Percentiles rank a stretch among this genome's conserved stretches.
These are phyloP conservation scores for Grifola frondosa DNA, from an alignment of 1,284 basidiomycete species.

Conservation along the genomic window DNA sequence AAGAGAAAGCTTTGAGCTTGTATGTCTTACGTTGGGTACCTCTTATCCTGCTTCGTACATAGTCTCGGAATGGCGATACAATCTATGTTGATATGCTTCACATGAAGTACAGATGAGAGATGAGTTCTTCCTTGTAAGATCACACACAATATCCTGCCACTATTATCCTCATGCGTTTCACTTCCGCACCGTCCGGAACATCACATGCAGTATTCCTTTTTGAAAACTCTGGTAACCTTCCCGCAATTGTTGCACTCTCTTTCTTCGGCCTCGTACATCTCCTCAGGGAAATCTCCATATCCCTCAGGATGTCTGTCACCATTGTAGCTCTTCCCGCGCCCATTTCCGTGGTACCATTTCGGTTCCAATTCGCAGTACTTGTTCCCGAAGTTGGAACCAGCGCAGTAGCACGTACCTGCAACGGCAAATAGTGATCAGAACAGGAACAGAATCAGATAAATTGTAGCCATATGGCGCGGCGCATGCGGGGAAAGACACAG, in stretches of 20 bases:
- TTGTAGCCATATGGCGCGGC: too few relatives aligned
- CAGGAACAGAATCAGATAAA: too few relatives aligned
- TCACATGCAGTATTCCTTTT: conserved; percentile 24
- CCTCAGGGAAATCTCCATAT: conserved; percentile 20
- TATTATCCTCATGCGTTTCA: too few relatives aligned
- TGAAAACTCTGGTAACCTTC: conserved; percentile 29
- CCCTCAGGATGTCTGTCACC: conserved; percentile 37
- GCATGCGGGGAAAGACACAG: too few relatives aligned
- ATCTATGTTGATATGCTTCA: too few relatives aligned
- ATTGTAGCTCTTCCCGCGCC: conserved; percentile 29
- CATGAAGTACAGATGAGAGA: too few relatives aligned
- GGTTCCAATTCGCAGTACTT: conserved; percentile 35
- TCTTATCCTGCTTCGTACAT: background rate
- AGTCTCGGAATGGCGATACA: too few relatives aligned
- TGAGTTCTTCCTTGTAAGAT: too few relatives aligned
- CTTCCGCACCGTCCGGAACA: background rate
- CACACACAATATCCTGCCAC: too few relatives aligned
- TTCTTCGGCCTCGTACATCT: conserved; percentile 30
- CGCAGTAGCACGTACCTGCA: conserved; percentile 40
- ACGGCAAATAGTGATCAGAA: conserved; percentile 6
- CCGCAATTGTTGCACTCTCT: conserved; percentile 37
- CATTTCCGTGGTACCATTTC: conserved; percentile 33
- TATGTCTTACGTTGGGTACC: background rate
- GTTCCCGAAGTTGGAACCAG: conserved; percentile 36
- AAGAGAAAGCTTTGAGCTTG: conserved; percentile 27